Evolutionary conservation across 495 filamentous ascomycete genomes (phyloP).

Genomic region (Tuber calosporum): DNA sequence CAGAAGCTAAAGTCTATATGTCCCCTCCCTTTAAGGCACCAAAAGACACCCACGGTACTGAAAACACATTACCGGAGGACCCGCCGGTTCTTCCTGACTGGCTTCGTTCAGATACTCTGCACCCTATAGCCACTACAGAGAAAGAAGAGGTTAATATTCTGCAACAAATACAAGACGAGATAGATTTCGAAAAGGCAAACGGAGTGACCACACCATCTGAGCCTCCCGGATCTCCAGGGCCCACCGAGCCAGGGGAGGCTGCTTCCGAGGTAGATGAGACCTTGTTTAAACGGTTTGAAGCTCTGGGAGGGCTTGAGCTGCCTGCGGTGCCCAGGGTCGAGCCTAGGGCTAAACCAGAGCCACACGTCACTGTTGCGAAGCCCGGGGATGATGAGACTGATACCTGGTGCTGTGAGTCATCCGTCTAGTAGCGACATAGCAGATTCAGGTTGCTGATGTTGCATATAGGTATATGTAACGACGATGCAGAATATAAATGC

Average conservation of each 20-base stretch:
- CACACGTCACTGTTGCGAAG: not conserved
- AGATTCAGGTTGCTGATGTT: not conserved
- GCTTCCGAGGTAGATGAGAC: conserved; percentile 20
- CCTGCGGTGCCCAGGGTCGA: conserved; percentile 17
- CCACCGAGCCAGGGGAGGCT: not conserved
- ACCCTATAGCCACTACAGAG: conserved; percentile 3
- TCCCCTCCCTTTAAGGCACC: not conserved
- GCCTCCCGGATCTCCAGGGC: not conserved
- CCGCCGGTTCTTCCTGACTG: not conserved
- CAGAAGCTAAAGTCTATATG: conserved; percentile 11
- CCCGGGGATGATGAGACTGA: conserved; percentile 19
- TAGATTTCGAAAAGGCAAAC: conserved; percentile 26
- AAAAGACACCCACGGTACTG: not conserved
- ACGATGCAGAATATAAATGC: conserved; percentile 39
- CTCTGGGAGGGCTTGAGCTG: conserved; percentile 18
- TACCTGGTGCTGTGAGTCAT: conserved; percentile 37
- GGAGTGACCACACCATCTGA: not conserved
- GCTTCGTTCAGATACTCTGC: conserved; percentile 10
- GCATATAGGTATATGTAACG: conserved; percentile 36
- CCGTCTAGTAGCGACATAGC: not conserved
- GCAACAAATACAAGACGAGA: conserved; percentile 28
- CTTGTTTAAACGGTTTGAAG: conserved; percentile 28
- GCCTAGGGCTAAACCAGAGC: conserved; percentile 2
- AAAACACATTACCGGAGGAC: not conserved
- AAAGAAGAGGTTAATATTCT: conserved; percentile 27